These are phyloP conservation scores for Amanita pseudoporphyria DNA, from an alignment of 768 basidiomycete genomes.

Conservation along the genomic window DNA sequence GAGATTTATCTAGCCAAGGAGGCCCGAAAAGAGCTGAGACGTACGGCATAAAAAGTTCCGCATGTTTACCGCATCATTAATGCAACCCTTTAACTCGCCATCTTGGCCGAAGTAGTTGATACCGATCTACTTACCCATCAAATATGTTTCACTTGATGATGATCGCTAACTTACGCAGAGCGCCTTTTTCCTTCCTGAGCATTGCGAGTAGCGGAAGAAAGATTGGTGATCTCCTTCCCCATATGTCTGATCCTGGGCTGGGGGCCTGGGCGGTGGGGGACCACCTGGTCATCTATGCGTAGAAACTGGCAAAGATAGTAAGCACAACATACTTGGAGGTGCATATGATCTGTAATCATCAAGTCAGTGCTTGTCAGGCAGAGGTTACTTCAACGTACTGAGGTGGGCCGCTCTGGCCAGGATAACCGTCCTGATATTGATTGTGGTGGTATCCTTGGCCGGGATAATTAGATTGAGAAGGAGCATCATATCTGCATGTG, in stretches of 20 bases:
- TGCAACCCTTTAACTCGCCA: constrained; percentile 72
- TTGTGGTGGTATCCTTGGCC: constrained; percentile 34
- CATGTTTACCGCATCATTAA: constrained; percentile 86
- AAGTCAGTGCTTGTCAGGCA: constrained; percentile 11
- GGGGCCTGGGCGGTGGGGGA: constrained; percentile 45
- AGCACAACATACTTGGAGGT: background rate
- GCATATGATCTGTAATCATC: constrained; percentile 14
- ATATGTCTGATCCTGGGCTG: constrained; percentile 48
- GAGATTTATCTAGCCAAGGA: background rate
- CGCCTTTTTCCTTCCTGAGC: constrained; percentile 81
- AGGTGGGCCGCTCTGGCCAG: constrained; percentile 12
- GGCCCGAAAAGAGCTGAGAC: constrained; percentile 13
- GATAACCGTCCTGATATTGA: constrained; percentile 16
- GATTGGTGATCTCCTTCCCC: constrained; percentile 41
- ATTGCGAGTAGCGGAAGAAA: constrained; percentile 84
- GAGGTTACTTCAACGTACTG: constrained; percentile 10
- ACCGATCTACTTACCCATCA: constrained; percentile 50
- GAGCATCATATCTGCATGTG: constrained; percentile 10
- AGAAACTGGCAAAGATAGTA: background rate
- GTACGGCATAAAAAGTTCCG: constrained; percentile 63
- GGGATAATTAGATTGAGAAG: constrained; percentile 19
- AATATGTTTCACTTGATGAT: background rate
- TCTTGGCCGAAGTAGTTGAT: constrained; percentile 75
- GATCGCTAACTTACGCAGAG: constrained; percentile 51
- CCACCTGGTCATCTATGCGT: constrained; percentile 15